Evolutionary conservation across 2,329 filamentous ascomycete species (phyloP), one percentile per base, ranked within the genome.

Genomic region (Metarhizium guizhouense): DNA sequence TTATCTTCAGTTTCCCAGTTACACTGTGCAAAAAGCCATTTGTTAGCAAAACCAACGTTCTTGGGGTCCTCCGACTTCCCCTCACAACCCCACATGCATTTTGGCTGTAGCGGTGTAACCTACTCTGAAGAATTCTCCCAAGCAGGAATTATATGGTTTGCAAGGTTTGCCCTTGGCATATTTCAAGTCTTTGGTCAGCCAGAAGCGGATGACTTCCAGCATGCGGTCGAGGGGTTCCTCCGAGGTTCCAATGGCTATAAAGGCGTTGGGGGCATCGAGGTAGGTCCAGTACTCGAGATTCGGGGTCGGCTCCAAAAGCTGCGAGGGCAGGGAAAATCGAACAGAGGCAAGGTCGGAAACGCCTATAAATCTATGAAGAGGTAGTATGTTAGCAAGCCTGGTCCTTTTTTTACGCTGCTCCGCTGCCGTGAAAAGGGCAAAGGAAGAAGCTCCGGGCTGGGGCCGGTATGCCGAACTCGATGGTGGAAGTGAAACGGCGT

Each of bases 211-310:
- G 34, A 95, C 90, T 67, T 93, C 92, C 53, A 99, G 82, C 89
- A 96, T 96, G 63, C 94, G 90, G 64, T 94, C 93, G 55, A 97
- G 77, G 11, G 88, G 83, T 64, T 97, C 90, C 64, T 97, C 88
- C 18, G 93, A 94, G 64, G 93, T 93, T 64, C 93, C 94, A 65
- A 87, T 87, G 49, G 81, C 82, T 61, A 84, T 75, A 61, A 99
- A 96, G 51, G 92, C 90, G 71, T 95, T 95, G 25, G 93, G 93
- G 63, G 91, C 84, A 72, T 99, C 94, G 69, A 99, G 80, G 68
- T 99, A 99, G 67, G 95, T 95, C 94, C 94, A 99, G 75, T 97
- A 99, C 76, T 99, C 94, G 68, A 99, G 78, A 71, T 99, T 99
- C 53, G 94, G 94, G 4, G 90, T 95, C 40, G 94, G 94, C 72